These are phyloP conservation scores for Lecanoromycetidae sp. DNA, from an alignment of 2,329 filamentous ascomycete species.

Conservation along the genomic window DNA sequence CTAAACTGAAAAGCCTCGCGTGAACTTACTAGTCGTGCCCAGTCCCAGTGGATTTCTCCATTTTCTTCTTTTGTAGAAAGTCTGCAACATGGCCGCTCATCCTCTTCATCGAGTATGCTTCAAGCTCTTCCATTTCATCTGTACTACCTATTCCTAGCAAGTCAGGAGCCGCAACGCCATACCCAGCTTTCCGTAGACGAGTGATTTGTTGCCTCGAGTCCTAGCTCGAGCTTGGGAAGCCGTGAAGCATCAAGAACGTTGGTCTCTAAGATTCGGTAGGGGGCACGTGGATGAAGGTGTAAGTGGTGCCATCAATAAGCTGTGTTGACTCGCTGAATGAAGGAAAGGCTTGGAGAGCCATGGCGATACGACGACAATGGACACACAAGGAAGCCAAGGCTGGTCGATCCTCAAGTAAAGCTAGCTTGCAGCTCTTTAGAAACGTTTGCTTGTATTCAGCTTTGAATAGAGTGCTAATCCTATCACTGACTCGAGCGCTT, in stretches of 20 bases:
- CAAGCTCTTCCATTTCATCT: slow-evolving; percentile 31
- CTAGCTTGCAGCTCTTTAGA: no score
- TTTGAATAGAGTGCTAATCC: no score
- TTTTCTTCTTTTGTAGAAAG: slow-evolving; percentile 30
- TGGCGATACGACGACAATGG: no score
- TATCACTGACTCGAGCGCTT: no score
- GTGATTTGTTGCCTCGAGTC: slow-evolving; percentile 35
- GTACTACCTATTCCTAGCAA: slow-evolving; percentile 31
- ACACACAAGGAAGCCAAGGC: no score
- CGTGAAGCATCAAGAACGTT: slow-evolving; percentile 36
- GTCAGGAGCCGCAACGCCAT: slow-evolving; percentile 31
- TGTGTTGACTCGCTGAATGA: background rate
- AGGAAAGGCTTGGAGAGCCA: slow-evolving; percentile 4
- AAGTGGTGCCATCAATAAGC: slow-evolving; percentile 23
- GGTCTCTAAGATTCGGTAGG: slow-evolving; percentile 20
- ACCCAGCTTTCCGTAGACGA: slow-evolving; percentile 29
- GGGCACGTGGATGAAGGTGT: slow-evolving; percentile 31
- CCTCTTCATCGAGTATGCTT: slow-evolving; percentile 28
- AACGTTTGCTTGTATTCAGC: no score
- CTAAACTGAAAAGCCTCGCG: background rate
- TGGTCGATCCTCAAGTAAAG: no score
- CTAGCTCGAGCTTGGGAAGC: slow-evolving; percentile 37
- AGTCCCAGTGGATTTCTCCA: slow-evolving; percentile 30
- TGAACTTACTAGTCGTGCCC: slow-evolving; percentile 37
- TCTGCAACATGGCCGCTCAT: slow-evolving; percentile 30